Conservation (phyloP, 495 filamentous ascomycete species). For the Penicillium daleae region DNA sequence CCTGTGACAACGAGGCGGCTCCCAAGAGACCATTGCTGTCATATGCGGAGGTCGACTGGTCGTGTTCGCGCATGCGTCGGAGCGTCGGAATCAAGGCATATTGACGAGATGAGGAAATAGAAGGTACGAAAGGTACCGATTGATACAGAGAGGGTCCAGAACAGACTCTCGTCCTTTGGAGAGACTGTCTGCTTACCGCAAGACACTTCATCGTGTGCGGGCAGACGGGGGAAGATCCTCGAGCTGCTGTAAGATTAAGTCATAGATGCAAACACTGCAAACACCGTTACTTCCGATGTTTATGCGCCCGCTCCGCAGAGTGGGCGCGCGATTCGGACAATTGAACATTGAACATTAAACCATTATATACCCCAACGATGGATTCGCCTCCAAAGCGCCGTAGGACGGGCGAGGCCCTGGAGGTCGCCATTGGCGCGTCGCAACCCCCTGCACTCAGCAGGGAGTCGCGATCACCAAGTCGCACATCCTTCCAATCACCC, state of each 20-base stretch:
- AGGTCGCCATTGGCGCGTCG: conserved; percentile 32
- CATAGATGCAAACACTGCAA: conserved; percentile 50
- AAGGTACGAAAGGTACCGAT: not conserved
- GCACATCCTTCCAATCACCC: conserved; percentile 67
- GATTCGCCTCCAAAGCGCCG: conserved; percentile 64
- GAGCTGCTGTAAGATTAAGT: conserved; percentile 33
- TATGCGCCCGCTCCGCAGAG: conserved; percentile 22
- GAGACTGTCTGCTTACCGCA: conserved; percentile 24
- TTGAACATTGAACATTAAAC: conserved; percentile 6
- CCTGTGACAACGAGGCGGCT: conserved; percentile 29
- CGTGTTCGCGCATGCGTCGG: conserved; percentile 31
- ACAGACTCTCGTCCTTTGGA: conserved; percentile 14
- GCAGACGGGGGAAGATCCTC: conserved; percentile 11
- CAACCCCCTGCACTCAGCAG: conserved; percentile 34
- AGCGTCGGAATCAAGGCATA: conserved; percentile 26
- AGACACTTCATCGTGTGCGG: conserved; percentile 40
- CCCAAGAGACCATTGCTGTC: conserved; percentile 19
- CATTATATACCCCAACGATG: conserved; percentile 26
- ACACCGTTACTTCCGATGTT: conserved; percentile 41
- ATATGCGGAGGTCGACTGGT: conserved; percentile 12
- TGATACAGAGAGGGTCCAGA: not conserved
- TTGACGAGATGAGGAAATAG: conserved; percentile 15
- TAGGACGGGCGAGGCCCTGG: conserved; percentile 58
- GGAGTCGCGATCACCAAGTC: conserved; percentile 33
- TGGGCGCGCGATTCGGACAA: conserved; percentile 12